Conservation (phyloP, 2,329 filamentous ascomycete genomes). For the Juglanconis sp. region DNA sequence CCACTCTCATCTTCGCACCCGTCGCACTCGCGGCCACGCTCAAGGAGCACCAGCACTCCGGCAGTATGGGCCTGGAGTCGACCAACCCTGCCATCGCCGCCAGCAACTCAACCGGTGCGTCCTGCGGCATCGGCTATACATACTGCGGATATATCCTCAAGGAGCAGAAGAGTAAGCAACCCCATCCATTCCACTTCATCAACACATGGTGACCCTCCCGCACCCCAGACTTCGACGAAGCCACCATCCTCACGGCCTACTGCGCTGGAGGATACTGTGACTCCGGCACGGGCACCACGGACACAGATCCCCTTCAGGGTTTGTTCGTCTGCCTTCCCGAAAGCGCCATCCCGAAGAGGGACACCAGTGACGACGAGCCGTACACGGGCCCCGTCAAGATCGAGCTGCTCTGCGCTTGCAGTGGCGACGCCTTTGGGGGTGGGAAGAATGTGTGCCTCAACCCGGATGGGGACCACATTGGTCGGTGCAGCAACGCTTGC, state of each 20-base stretch:
- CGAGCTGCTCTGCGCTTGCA: conserved; percentile 18
- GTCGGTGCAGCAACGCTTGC: conserved; percentile 15
- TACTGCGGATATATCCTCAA: conserved; percentile 19
- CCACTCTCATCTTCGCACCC: neutral
- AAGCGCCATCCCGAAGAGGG: conserved; percentile 9
- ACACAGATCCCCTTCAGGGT: conserved; percentile 15
- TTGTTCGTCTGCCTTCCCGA: conserved; percentile 15
- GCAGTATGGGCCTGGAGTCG: neutral
- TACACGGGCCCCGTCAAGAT: conserved; percentile 18
- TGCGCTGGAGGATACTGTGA: conserved; percentile 15
- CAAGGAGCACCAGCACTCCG: neutral
- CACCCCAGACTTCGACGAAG: conserved; percentile 12
- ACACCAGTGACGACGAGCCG: neutral
- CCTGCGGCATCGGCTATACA: conserved; percentile 15
- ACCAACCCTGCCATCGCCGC: neutral
- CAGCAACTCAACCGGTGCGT: conserved; percentile 1
- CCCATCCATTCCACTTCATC: too few relatives aligned
- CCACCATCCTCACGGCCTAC: conserved; percentile 17
- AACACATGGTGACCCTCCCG: neutral
- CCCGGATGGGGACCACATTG: conserved; percentile 15
- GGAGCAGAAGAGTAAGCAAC: conserved; percentile 7
- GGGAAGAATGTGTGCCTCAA: conserved; percentile 16
- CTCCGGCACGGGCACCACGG: conserved; percentile 9
- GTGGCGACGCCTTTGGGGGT: conserved; percentile 6
- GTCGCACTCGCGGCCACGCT: neutral